Percentiles rank a stretch among this genome's conserved stretches.
Conservation (phyloP, 2,329 filamentous ascomycete genomes). For the Fusarium sp. region DNA sequence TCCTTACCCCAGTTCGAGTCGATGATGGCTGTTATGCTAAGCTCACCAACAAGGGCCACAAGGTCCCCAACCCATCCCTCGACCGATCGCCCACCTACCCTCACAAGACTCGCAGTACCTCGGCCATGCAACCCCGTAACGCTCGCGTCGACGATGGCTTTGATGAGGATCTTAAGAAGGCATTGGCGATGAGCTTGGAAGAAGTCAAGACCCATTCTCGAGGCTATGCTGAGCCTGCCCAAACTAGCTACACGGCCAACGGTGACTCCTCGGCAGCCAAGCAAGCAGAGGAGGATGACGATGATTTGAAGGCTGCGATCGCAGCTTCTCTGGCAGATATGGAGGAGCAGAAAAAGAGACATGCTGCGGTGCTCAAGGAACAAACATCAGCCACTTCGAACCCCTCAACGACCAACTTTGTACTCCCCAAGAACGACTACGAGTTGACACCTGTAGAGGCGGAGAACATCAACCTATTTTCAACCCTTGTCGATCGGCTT, state of each 20-base stretch:
- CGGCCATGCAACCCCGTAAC: constrained; percentile 87
- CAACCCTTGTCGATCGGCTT: constrained; percentile 91
- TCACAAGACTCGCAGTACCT: constrained; percentile 73
- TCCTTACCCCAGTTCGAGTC: constrained; percentile 89
- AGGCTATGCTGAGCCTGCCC: constrained; percentile 75
- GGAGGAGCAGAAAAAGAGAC: constrained; percentile 96
- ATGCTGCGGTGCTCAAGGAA: constrained; percentile 85
- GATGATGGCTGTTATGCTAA: constrained; percentile 96
- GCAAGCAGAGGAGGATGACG: constrained; percentile 85
- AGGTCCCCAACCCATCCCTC: constrained; percentile 56
- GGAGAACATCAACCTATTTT: constrained; percentile 97
- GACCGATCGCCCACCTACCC: constrained; percentile 63
- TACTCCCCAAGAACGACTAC: constrained; percentile 88
- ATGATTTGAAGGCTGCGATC: constrained; percentile 93
- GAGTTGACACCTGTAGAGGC: constrained; percentile 94
- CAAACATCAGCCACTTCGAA: constrained; percentile 67
- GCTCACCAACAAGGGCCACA: constrained; percentile 76
- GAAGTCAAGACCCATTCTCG: constrained; percentile 83
- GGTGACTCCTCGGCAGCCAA: constrained; percentile 52
- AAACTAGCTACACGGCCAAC: constrained; percentile 55
- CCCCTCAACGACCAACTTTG: constrained; percentile 58
- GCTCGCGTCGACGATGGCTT: constrained; percentile 91
- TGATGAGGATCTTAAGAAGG: constrained; percentile 93
- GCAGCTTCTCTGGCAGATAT: constrained; percentile 95
- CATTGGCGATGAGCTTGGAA: constrained; percentile 96